A percentile compares a stretch with the other conserved stretches of the same genome.
Conservation (phyloP, 1,284 basidiomycete genomes). For the Ustilago sp. region DNA sequence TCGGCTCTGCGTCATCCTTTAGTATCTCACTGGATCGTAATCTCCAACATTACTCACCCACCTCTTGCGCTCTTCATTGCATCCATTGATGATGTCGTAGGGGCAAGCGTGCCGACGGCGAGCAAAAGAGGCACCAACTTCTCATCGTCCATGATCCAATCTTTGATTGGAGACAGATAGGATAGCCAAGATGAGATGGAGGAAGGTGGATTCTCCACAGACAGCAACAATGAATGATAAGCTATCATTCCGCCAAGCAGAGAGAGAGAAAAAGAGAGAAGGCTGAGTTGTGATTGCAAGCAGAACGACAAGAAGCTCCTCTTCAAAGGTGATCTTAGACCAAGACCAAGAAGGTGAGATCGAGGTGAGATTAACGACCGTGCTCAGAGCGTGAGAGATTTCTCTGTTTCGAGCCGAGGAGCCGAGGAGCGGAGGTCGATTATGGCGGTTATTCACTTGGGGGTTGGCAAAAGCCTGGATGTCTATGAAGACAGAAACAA, state of each 20-base stretch:
- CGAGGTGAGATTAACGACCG: background rate
- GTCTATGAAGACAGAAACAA: background rate
- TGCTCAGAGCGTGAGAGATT: background rate
- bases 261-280: too few relatives aligned
- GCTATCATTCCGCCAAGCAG: too few relatives aligned
- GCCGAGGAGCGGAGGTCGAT: slow-evolving; percentile 10
- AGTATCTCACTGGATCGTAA: too few relatives aligned
- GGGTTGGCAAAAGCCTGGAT: slow-evolving; percentile 18
- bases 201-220: background rate
- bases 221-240: background rate
- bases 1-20: too few relatives aligned
- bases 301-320: too few relatives aligned
- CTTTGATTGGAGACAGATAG: background rate
- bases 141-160: background rate
- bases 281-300: background rate
- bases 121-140: background rate
- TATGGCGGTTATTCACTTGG: slow-evolving; percentile 18
- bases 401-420: background rate
- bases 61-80: background rate
- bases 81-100: background rate
- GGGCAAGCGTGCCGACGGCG: background rate
- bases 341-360: too few relatives aligned
- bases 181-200: background rate
- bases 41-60: background rate
- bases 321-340: too few relatives aligned